These are phyloP conservation scores for Eurotiales sp. DNA, from an alignment of 2,329 filamentous ascomycete species.

Conservation along the genomic window DNA sequence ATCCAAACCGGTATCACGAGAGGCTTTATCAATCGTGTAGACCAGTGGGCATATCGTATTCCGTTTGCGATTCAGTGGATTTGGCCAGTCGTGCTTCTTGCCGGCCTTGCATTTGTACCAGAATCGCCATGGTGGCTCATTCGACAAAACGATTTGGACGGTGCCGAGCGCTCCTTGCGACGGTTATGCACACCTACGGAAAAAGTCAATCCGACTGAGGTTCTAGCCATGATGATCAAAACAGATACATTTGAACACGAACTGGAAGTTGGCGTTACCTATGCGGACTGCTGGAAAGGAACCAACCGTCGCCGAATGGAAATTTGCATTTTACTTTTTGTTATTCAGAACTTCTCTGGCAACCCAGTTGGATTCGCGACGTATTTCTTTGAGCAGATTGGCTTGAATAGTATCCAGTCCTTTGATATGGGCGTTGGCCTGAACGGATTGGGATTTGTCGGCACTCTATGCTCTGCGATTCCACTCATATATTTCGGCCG, in stretches of 20 bases:
- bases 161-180: no score
- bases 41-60: constrained; percentile 42
- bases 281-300: background rate
- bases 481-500: background rate
- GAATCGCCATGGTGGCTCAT: background rate
- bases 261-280: background rate
- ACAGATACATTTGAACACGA: no score
- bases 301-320: background rate
- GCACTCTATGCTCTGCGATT: background rate
- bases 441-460: background rate
- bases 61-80: constrained; percentile 45
- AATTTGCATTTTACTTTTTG: background rate
- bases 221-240: no score
- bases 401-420: background rate
- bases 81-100: constrained; percentile 16
- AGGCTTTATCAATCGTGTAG: constrained; percentile 24
- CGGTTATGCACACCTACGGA: no score
- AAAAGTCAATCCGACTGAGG: no score
- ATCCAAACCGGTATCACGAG: constrained; percentile 28
- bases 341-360: background rate
- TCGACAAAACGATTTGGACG: background rate
- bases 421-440: background rate
- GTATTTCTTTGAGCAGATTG: background rate
- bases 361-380: background rate
- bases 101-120: background rate